Conservation (phyloP, 169 alveolate genomes). For the Plasmodium gonderi region DNA sequence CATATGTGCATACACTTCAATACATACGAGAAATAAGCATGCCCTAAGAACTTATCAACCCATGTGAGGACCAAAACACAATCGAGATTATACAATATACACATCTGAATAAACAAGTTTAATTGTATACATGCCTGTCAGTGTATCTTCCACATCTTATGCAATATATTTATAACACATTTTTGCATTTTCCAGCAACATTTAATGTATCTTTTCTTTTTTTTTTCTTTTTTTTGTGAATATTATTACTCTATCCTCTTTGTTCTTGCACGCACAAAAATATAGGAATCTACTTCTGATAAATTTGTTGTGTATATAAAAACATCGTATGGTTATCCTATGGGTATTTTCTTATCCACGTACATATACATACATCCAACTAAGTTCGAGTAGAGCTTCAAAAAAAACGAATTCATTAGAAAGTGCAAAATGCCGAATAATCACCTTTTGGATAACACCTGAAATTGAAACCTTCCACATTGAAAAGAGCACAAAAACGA, state of each 20-base stretch:
- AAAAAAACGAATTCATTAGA: neutral
- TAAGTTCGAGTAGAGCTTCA: neutral
- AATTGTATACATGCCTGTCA: neutral
- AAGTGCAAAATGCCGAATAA: neutral
- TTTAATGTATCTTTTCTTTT: neutral
- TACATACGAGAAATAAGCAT: neutral
- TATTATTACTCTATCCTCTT: neutral
- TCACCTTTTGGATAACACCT: neutral
- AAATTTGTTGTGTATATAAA: neutral
- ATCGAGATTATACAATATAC: neutral
- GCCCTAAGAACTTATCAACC: neutral
- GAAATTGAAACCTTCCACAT: neutral
- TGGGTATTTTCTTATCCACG: neutral
- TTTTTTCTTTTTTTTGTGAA: conserved; percentile 3
- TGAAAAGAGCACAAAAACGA: neutral
- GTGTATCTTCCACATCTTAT: neutral
- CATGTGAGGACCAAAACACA: neutral
- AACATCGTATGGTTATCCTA: neutral
- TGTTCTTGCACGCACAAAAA: neutral
- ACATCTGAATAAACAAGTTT: neutral
- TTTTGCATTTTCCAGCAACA: neutral
- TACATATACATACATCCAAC: neutral
- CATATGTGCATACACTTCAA: neutral
- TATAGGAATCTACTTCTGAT: neutral
- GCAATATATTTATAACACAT: neutral